Evolutionary conservation across 768 basidiomycete genomes (phyloP).

Genomic region (Phallus indusiatus): DNA sequence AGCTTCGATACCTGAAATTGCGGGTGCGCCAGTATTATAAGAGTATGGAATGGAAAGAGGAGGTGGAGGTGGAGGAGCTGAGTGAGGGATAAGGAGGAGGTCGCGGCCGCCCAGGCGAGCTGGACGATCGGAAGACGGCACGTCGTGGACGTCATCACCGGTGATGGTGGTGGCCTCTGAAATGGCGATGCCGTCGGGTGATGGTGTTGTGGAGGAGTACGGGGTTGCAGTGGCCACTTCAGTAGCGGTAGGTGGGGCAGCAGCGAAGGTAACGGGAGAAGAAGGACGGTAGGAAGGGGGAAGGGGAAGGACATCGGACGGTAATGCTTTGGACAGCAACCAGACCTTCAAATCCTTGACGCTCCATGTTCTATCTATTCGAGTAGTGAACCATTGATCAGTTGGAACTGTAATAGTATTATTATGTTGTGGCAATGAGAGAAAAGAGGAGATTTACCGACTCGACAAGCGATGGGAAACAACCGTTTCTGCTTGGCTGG

Average conservation of each 20-base stretch:
- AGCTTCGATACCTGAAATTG: not conserved
- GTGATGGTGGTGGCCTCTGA: too few species aligned
- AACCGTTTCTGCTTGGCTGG: constrained; percentile 6
- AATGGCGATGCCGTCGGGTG: not conserved
- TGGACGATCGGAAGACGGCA: not conserved
- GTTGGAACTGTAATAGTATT: constrained; percentile 8
- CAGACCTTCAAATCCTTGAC: constrained; percentile 8
- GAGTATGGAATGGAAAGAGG: constrained; percentile 6
- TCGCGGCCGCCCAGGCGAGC: not conserved
- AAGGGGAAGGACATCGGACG: not conserved
- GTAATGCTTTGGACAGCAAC: constrained; percentile 5
- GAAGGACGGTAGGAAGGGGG: constrained; percentile 2
- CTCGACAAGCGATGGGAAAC: constrained; percentile 6
- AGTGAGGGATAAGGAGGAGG: not conserved
- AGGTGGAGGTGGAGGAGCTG: not conserved
- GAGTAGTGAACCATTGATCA: constrained; percentile 13
- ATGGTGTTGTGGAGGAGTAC: not conserved
- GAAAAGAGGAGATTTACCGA: not conserved
- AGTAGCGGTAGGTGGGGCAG: not conserved
- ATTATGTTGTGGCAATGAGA: not conserved
- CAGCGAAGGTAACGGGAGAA: constrained; percentile 6
- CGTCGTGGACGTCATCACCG: not conserved
- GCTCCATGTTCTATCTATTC: constrained; percentile 11
- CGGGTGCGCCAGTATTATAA: constrained; percentile 3
- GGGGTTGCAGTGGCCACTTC: not conserved